These are phyloP conservation scores for Lactarius indigo DNA, from an alignment of 768 basidiomycete genomes.

Conservation along the genomic window DNA sequence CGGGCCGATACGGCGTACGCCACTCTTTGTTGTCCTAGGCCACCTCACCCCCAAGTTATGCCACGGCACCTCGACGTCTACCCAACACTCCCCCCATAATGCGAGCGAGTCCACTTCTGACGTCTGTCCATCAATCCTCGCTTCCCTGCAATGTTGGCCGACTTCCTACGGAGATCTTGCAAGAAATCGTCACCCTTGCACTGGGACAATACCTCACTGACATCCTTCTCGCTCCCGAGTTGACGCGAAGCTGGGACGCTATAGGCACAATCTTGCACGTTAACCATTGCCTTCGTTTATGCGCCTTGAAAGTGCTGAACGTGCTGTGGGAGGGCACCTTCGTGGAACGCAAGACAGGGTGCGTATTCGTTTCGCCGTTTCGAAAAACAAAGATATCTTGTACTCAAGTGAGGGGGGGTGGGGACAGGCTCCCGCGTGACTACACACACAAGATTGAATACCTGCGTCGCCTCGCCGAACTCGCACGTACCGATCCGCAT, in stretches of 20 bases:
- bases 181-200: slow-evolving; percentile 4
- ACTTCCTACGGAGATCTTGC: slow-evolving; percentile 9
- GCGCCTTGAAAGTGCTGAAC: slow-evolving; percentile 1
- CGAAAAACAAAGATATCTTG: background rate
- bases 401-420: background rate
- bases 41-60: background rate
- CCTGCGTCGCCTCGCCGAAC: background rate
- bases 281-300: slow-evolving; percentile 8
- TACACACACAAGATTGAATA: background rate
- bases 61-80: background rate
- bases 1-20: background rate
- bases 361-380: background rate
- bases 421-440: background rate
- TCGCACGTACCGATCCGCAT: background rate
- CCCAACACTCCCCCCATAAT: background rate
- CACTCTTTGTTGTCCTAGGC: background rate
- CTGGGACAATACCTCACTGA: slow-evolving; percentile 12
- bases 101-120: background rate
- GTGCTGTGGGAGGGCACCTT: slow-evolving; percentile 10
- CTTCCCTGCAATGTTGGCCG: background rate
- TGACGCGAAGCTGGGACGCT: slow-evolving; percentile 3
- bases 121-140: background rate
- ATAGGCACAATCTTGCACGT: slow-evolving; percentile 6
- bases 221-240: slow-evolving; percentile 11
- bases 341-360: slow-evolving; percentile 4